These are phyloP conservation scores for Cucurbita argyrosperma DNA, from an alignment of 306 rosid genomes.

Conservation along the genomic window DNA sequence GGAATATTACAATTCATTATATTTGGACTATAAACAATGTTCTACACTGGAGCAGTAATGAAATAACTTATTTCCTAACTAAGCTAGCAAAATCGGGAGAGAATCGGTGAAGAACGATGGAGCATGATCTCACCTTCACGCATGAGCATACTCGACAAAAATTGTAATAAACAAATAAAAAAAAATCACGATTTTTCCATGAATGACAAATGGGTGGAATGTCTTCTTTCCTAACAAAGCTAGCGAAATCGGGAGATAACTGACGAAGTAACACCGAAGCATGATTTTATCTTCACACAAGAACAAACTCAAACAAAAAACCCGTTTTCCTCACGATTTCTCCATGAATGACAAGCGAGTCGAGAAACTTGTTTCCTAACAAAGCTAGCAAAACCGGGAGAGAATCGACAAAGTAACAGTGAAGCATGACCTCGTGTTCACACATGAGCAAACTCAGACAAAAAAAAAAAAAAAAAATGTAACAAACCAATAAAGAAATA, in stretches of 20 bases:
- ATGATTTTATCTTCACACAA: too few relatives aligned
- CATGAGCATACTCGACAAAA: background rate
- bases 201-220: background rate
- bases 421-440: background rate
- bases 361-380: background rate
- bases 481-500: too few relatives aligned
- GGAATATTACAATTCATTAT: too few relatives aligned
- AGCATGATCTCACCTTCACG: too few relatives aligned
- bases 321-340: background rate
- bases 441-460: background rate
- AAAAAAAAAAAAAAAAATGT: too few relatives aligned
- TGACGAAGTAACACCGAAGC: too few relatives aligned
- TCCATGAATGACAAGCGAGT: background rate
- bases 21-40: too few relatives aligned
- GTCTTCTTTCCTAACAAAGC: background rate
- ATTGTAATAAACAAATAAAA: background rate
- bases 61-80: too few relatives aligned
- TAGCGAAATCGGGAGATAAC: too few relatives aligned
- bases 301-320: background rate
- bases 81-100: too few relatives aligned
- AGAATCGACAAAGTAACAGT: background rate
- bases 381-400: background rate
- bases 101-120: too few relatives aligned
- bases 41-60: too few relatives aligned
- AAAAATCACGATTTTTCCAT: background rate